phyloP scores from a whole-genome alignment of 129 eudicot genomes.

The Arctium minus region DNA sequence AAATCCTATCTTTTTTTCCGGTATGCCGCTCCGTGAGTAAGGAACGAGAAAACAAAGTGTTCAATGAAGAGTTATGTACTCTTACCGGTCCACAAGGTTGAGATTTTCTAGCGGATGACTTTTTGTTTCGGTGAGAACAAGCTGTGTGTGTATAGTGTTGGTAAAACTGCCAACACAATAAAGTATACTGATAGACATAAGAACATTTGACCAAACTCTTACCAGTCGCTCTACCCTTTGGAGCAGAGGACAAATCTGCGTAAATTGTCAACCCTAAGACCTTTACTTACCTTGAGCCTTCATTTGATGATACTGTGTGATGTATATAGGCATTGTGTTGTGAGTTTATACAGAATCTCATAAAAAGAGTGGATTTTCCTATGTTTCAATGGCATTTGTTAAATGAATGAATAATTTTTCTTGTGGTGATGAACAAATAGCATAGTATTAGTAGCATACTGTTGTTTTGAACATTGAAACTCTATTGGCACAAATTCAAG shows the following conservation, averaged over 20 bases:
- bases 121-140: constrained; percentile 7
- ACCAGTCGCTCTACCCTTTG: neutral
- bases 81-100: constrained; percentile 18
- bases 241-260: neutral
- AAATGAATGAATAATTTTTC: neutral
- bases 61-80: neutral
- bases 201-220: constrained; percentile 7
- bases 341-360: constrained; percentile 13
- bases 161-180: neutral
- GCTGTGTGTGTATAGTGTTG: constrained; percentile 12
- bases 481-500: constrained; percentile 17
- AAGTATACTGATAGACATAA: neutral
- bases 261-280: too few relatives aligned
- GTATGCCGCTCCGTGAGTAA: too few relatives aligned
- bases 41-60: neutral
- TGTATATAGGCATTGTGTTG: constrained; percentile 20
- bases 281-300: neutral
- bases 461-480: constrained; percentile 14
- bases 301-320: neutral
- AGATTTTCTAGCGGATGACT: constrained; percentile 10
- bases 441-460: neutral
- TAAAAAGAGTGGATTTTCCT: neutral
- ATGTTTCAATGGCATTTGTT: neutral
- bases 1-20: too few relatives aligned
- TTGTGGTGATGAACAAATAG: constrained; percentile 5